Base-by-base conservation (phyloP, 371 early-diverging fungal genomes). In the Lichtheimia ornata region DNA sequence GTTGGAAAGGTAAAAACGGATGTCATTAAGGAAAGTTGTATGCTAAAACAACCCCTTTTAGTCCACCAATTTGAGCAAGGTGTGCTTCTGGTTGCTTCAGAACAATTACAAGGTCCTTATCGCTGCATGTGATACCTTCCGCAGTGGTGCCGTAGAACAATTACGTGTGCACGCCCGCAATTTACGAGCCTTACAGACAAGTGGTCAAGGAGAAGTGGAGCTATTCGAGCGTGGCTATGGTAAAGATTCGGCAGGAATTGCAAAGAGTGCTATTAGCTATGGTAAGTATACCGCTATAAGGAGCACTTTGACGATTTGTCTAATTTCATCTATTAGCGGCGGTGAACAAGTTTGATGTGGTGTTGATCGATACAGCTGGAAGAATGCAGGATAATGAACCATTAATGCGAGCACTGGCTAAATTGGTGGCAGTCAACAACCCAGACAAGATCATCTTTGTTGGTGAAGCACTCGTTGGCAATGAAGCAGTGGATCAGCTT, bases 41-140 rank as follows among this genome's bases (percentile, higher is more conserved):
- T 2, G 14, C 11, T 35, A n/a, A 18, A 55, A 12, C 22, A 27
- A 56, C 42, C 24, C 50, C 47, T 9, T 18, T 11, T 51, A 96
- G 77, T 94, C 96, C 7, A 99, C 99, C 56, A 98, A 99, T 58
- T 73, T 99, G 53, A 94, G 97, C 66, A 99, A 99, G 73, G 92
- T 97, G 5, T 95, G 96, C 62, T 98, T 95, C 73, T 99, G 99
- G 99, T 77, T 99, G 30, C 75, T 99, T 49, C 96, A 97, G 70
- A 97, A 99, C 78, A 87, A 91, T 53, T 83, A 91, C 60, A 89
- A 87, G 51, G 93, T 99, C 7, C 82, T 97, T 58, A 96, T 99
- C 70, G 99, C 98, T 17, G 99, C 99, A 3, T 98, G 99, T 72
- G 99, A 99, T 81, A 99, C 99, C 5, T 99, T 99, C 83, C 89